Conservation (phyloP, 202 grass and related monocot species). For the Zoysia matrella region DNA sequence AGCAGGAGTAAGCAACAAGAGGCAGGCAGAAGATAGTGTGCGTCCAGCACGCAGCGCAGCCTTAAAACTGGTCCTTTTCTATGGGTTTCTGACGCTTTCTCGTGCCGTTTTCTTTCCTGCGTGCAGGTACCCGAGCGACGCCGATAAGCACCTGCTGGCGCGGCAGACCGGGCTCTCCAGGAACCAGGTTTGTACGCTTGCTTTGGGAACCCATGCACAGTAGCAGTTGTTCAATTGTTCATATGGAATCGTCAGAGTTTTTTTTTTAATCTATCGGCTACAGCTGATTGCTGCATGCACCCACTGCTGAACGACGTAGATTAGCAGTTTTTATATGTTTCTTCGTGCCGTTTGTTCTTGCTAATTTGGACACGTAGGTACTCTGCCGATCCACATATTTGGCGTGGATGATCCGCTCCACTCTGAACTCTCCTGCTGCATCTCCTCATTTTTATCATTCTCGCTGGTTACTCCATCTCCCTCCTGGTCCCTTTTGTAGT, state of each 20-base stretch:
- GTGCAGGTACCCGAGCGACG: conserved; percentile 96
- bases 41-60: neutral
- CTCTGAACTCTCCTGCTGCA: neutral
- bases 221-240: too few relatives aligned
- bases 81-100: neutral
- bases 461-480: neutral
- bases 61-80: conserved; percentile 31
- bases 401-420: neutral
- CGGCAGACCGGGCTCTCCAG: conserved; percentile 98
- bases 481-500: conserved; percentile 49
- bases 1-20: neutral
- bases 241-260: too few relatives aligned
- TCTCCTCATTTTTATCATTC: neutral
- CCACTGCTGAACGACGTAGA: neutral
- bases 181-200: conserved; percentile 89
- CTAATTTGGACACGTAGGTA: conserved; percentile 15
- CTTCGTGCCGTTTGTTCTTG: conserved; percentile 23
- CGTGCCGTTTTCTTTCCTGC: conserved; percentile 10
- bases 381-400: conserved; percentile 19
- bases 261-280: too few relatives aligned
- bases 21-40: conserved; percentile 19
- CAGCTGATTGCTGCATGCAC: too few relatives aligned
- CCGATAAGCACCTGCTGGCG: conserved; percentile 99
- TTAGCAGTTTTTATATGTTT: too few relatives aligned
- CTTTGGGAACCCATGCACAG: conserved; percentile 25